These are phyloP conservation scores for Hydrangea macrophylla DNA, from an alignment of 148 eudicot genomes.

Conservation along the genomic window DNA sequence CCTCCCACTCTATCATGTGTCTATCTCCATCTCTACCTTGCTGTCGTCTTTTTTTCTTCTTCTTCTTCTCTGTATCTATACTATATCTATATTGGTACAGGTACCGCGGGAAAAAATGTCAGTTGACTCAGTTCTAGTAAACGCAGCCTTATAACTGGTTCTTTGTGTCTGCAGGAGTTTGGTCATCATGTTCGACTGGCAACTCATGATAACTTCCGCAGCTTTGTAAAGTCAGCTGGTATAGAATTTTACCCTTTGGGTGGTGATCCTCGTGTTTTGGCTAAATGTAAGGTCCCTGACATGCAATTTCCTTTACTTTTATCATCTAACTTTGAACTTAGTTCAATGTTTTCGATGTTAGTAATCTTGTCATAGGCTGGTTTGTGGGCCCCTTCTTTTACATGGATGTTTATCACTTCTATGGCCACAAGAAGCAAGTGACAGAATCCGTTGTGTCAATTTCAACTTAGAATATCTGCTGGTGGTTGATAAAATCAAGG, in stretches of 20 bases:
- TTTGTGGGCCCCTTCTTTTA: background rate
- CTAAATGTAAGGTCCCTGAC: slow-evolving; percentile 61
- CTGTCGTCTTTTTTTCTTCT: background rate
- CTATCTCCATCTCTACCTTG: no score
- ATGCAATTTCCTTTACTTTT: background rate
- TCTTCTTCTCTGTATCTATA: background rate
- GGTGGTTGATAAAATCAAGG: no score
- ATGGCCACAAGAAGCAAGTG: background rate
- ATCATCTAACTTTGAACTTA: background rate
- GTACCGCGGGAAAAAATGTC: no score
- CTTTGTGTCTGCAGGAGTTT: slow-evolving; percentile 59
- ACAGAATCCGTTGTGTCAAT: background rate
- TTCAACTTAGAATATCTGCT: no score
- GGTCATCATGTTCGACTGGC: slow-evolving; percentile 96
- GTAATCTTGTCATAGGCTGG: background rate
- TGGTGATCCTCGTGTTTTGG: slow-evolving; percentile 86
- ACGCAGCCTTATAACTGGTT: no score
- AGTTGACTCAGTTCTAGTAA: no score
- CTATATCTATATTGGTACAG: background rate
- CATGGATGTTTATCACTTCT: background rate
- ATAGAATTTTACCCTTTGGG: slow-evolving; percentile 90
- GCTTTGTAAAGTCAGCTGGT: slow-evolving; percentile 88
- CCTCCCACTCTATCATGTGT: no score
- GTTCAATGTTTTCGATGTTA: background rate
- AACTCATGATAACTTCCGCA: slow-evolving; percentile 70